A percentile compares a stretch with the other conserved stretches of the same genome.
Evolutionary conservation across 371 early-diverging fungal species (phyloP).

Genomic region (Mortierella sp.): DNA sequence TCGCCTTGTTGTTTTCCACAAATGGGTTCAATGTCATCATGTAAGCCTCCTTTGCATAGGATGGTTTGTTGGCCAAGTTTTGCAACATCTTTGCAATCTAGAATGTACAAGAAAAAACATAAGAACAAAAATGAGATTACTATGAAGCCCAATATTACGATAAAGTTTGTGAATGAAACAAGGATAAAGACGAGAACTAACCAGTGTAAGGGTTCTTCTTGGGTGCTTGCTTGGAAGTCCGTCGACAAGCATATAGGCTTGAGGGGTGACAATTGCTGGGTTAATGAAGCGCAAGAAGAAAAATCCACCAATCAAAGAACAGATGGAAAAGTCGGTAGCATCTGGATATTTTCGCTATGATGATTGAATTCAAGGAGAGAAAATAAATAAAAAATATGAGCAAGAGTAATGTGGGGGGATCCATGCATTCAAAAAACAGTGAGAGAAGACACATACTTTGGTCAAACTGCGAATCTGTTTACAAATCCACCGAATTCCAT

Average conservation of each 20-base stretch:
- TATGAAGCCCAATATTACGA: neutral
- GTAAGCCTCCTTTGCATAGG: constrained; percentile 92
- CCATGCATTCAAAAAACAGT: too few species aligned
- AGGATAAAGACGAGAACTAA: constrained; percentile 33
- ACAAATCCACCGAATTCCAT: constrained; percentile 98
- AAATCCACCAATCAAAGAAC: constrained; percentile 97
- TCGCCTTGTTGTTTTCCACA: constrained; percentile 87
- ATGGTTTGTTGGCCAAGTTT: constrained; percentile 94
- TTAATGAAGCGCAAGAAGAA: constrained; percentile 97
- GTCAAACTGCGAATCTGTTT: constrained; percentile 95
- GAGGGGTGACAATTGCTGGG: constrained; percentile 96
- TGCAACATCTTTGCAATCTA: constrained; percentile 92
- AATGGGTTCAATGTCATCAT: constrained; percentile 92
- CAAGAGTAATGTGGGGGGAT: neutral
- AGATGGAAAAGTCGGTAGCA: constrained; percentile 88
- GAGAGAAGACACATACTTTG: constrained; percentile 63
- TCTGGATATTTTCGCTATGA: constrained; percentile 86
- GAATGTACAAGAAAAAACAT: constrained; percentile 6
- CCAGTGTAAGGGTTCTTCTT: constrained; percentile 90
- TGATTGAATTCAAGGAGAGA: neutral
- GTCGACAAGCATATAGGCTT: constrained; percentile 94
- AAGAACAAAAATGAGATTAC: neutral
- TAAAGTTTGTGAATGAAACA: neutral
- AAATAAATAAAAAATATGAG: neutral
- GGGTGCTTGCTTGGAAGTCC: constrained; percentile 83